Conservation (phyloP, 2,329 filamentous ascomycete species). For the Colletotrichum zoysiae region DNA sequence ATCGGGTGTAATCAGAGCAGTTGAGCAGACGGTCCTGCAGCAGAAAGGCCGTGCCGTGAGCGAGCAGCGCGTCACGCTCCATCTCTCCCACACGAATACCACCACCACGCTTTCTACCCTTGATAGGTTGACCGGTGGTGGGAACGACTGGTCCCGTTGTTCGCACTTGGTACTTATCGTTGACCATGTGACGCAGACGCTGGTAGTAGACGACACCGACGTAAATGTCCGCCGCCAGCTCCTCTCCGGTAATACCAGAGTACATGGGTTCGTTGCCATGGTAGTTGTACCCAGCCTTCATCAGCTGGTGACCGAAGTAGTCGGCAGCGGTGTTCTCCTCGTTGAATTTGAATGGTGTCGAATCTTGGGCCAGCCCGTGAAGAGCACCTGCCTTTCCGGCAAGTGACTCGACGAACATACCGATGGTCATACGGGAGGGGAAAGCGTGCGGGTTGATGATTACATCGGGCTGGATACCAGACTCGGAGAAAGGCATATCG, state of each 20-base stretch:
- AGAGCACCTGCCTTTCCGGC: constrained; percentile 95
- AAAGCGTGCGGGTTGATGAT: constrained; percentile 99
- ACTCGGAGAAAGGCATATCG: constrained; percentile 97
- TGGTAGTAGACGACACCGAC: constrained; percentile 98
- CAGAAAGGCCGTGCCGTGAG: constrained; percentile 94
- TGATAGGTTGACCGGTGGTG: constrained; percentile 95
- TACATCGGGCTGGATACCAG: constrained; percentile 94
- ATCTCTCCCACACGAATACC: constrained; percentile 99
- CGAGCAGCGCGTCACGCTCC: constrained; percentile 95
- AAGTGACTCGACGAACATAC: constrained; percentile 98
- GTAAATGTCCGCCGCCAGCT: constrained; percentile 95
- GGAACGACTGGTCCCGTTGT: constrained; percentile 93
- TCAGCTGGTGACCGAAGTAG: constrained; percentile 95
- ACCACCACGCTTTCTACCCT: constrained; percentile 94
- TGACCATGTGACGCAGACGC: constrained; percentile 98
- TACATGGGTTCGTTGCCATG: constrained; percentile 99
- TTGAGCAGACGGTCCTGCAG: constrained; percentile 97
- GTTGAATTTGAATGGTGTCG: constrained; percentile 93
- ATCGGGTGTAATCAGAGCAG: constrained; percentile 91
- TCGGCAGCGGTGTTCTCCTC: constrained; percentile 93
- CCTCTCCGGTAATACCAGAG: constrained; percentile 94
- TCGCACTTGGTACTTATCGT: constrained; percentile 98
- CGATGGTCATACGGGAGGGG: constrained; percentile 99
- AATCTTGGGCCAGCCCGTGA: constrained; percentile 96
- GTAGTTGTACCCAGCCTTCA: constrained; percentile 96